Evolutionary conservation across 305 asterid genomes (phyloP).

Genomic region (Rubia tinctorum): DNA sequence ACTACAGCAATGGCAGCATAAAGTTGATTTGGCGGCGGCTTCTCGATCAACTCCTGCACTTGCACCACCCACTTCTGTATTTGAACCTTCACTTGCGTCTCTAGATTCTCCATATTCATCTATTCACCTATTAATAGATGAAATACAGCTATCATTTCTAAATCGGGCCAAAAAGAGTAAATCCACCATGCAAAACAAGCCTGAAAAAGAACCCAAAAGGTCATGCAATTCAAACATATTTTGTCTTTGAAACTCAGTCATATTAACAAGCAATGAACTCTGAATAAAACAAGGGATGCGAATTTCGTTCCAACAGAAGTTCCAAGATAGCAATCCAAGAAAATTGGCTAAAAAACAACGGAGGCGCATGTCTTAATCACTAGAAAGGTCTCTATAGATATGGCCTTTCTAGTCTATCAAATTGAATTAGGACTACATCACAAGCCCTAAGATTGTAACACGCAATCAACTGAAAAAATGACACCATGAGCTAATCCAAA

Average conservation of each 20-base stretch:
- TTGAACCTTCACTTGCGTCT: slow-evolving; percentile 23
- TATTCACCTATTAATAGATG: not conserved
- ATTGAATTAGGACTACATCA: not conserved
- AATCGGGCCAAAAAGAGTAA: not conserved
- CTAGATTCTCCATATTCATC: slow-evolving; percentile 32
- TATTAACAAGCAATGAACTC: not conserved
- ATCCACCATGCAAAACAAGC: not conserved
- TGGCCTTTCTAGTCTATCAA: not conserved
- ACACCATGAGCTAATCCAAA: not conserved
- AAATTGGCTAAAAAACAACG: no score
- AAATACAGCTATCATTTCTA: no score
- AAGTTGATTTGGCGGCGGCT: slow-evolving; percentile 28
- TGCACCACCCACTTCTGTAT: slow-evolving; percentile 22
- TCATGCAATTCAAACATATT: not conserved
- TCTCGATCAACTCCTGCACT: slow-evolving; percentile 27
- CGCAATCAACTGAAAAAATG: not conserved
- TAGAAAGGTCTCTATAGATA: not conserved
- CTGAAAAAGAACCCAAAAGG: not conserved
- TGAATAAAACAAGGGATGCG: no score
- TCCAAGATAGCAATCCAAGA: no score
- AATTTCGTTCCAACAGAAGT: no score
- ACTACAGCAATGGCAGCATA: slow-evolving; percentile 29
- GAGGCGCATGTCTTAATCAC: no score
- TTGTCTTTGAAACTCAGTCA: not conserved
- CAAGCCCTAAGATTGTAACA: not conserved